Percentiles rank a stretch among this genome's conserved stretches.
Evolutionary conservation across 2,329 filamentous ascomycete genomes (phyloP).

Genomic region (Bipolaris sorokiniana): DNA sequence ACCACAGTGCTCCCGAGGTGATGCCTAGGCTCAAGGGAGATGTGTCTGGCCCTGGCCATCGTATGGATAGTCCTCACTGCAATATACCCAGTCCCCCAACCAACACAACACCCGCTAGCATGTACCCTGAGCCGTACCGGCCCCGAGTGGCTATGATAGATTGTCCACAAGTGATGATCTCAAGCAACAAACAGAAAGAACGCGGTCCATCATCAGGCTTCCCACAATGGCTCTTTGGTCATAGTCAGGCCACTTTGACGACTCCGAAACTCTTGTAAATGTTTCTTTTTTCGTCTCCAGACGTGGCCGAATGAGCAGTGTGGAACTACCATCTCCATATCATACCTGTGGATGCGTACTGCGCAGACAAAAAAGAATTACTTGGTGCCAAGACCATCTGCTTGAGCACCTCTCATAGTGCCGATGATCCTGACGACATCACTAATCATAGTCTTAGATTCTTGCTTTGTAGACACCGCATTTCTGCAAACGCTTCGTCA

Average conservation of each 20-base stretch:
- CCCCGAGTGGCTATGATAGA: not conserved
- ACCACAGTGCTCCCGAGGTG: not conserved
- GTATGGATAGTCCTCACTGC: not conserved
- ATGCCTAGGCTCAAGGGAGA: not conserved
- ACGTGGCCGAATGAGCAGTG: not conserved
- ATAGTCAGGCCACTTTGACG: not conserved
- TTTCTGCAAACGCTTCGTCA: not conserved
- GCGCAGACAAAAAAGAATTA: not conserved
- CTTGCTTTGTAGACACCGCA: not conserved
- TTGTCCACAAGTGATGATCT: conserved; percentile 1
- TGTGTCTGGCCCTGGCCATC: not conserved
- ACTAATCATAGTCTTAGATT: not conserved
- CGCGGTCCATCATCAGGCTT: conserved; percentile 3
- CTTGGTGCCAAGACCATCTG: not conserved
- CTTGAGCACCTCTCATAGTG: not conserved
- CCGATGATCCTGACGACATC: not conserved
- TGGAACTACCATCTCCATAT: not conserved
- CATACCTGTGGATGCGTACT: not conserved
- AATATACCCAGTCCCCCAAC: not conserved
- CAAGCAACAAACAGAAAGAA: not conserved
- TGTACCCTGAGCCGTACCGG: not conserved
- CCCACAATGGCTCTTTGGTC: not conserved
- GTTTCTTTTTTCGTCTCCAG: not conserved
- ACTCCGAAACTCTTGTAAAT: not conserved
- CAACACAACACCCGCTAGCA: not conserved